These are phyloP conservation scores for Talaromyces atroroseus DNA, from an alignment of 2,329 filamentous ascomycete species.

Conservation along the genomic window DNA sequence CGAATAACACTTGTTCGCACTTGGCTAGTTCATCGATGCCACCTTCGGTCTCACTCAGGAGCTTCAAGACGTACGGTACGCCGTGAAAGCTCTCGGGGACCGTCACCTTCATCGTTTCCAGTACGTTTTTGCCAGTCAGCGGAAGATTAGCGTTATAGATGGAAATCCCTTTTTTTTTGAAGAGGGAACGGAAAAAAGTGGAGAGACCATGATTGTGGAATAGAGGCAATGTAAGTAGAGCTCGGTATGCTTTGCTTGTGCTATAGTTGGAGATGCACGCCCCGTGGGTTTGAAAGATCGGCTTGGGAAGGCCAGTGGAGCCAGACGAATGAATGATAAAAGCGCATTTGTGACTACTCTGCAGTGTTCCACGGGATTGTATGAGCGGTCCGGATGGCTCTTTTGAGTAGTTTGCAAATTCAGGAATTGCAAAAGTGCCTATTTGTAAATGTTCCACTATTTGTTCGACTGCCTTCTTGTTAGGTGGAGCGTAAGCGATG, in stretches of 20 bases:
- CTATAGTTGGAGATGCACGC: neutral
- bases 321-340: constrained; percentile 3
- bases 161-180: neutral
- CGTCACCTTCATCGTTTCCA: neutral
- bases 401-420: neutral
- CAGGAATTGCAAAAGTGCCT: neutral
- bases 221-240: constrained; percentile 37
- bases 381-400: neutral
- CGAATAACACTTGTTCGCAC: constrained; percentile 51
- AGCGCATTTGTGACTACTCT: neutral
- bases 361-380: neutral
- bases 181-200: neutral
- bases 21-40: constrained; percentile 45
- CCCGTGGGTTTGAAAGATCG: neutral
- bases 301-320: constrained; percentile 6
- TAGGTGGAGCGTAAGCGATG: neutral
- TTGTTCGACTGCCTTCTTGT: neutral
- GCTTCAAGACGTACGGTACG: constrained; percentile 60
- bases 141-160: neutral
- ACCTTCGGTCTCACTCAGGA: constrained; percentile 53
- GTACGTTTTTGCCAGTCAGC: neutral
- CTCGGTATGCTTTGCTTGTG: no score
- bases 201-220: neutral
- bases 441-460: neutral
- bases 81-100: constrained; percentile 21